Evolutionary conservation across 129 eudicot species (phyloP), one percentile per base, ranked within the genome.

Genomic region (Artemisia annua): DNA sequence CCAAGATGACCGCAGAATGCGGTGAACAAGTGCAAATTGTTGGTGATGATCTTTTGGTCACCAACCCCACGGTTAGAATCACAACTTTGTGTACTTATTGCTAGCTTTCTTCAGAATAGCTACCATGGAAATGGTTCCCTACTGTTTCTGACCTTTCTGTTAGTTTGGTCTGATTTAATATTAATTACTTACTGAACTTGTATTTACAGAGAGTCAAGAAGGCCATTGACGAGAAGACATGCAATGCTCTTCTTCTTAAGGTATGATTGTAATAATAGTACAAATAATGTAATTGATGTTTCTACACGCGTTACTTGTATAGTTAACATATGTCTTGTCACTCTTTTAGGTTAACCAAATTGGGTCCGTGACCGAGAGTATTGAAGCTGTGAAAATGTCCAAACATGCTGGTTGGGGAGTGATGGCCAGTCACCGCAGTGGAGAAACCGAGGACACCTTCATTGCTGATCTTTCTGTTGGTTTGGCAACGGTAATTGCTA

Each of bases 11-110:
- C 8, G 78, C 80, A 16, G 98, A 93, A 82, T 70, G 81, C 18
- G 98, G 98, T 13, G 86, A 87, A 8, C 71, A 86, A 75, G 98
- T 93, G 32, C 98, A 93, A 76, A 89, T 93, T 80, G 98, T 93
- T 15, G 98, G 98, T 82, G 98, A 93, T 77, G 98, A 93, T 81
- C 90, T 93, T 57, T 73, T 93, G 84, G 98, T 93, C 83, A 93
- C 98, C 81, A 93, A 93, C 72, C 98, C 98, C 68, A 89, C 91
- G 89, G 98, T 92, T 52, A 77, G 84, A 56, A 46, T 70, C 43
- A 20, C 22, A 8, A 32, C 3, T 15, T 30, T 49, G 8, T 30
- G 39, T 26, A 26, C 30, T 26, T 26, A 26, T 20, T 26, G 30
- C 30, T 26, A 26, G 30, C 30, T 26, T 26, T 26, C 30, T 26